Evolutionary conservation across 2,329 filamentous ascomycete species (phyloP).

Genomic region (Pseudopithomyces maydicus): DNA sequence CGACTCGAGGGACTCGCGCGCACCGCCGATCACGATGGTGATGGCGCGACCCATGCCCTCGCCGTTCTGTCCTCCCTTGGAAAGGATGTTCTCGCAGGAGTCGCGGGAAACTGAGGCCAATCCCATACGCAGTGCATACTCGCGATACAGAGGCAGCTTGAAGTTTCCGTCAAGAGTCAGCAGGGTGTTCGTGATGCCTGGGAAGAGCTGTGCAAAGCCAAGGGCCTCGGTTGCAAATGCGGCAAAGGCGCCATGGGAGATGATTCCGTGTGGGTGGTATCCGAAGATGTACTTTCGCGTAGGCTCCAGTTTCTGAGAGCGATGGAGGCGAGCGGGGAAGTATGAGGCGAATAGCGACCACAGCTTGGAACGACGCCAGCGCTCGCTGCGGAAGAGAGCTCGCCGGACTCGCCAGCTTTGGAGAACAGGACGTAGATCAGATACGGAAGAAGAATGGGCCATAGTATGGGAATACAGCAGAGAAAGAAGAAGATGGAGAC

Average conservation of each 20-base stretch:
- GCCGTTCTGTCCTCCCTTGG: constrained; percentile 73
- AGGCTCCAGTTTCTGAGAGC: constrained; percentile 76
- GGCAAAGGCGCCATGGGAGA: constrained; percentile 92
- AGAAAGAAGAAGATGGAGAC: constrained; percentile 87
- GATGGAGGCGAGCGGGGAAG: constrained; percentile 87
- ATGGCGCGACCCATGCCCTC: constrained; percentile 95
- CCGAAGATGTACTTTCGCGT: constrained; percentile 95
- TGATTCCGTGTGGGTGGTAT: constrained; percentile 97
- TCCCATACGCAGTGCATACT: constrained; percentile 90
- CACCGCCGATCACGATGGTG: constrained; percentile 93
- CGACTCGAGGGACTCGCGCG: constrained; percentile 88
- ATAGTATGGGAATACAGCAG: constrained; percentile 88
- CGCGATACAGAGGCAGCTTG: constrained; percentile 87
- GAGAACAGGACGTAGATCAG: constrained; percentile 83
- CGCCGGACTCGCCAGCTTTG: constrained; percentile 75
- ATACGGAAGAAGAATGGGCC: constrained; percentile 80
- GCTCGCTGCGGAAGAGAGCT: constrained; percentile 73
- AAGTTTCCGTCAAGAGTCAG: constrained; percentile 97
- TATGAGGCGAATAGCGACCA: constrained; percentile 93
- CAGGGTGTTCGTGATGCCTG: constrained; percentile 91
- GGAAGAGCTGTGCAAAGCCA: constrained; percentile 85
- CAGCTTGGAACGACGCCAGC: constrained; percentile 72
- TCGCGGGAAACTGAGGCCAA: constrained; percentile 88
- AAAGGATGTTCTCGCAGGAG: constrained; percentile 86
- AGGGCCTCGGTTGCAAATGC: constrained; percentile 90